Base-by-base conservation (phyloP, 2,329 filamentous ascomycete genomes). In the Bipolaris bicolor region DNA sequence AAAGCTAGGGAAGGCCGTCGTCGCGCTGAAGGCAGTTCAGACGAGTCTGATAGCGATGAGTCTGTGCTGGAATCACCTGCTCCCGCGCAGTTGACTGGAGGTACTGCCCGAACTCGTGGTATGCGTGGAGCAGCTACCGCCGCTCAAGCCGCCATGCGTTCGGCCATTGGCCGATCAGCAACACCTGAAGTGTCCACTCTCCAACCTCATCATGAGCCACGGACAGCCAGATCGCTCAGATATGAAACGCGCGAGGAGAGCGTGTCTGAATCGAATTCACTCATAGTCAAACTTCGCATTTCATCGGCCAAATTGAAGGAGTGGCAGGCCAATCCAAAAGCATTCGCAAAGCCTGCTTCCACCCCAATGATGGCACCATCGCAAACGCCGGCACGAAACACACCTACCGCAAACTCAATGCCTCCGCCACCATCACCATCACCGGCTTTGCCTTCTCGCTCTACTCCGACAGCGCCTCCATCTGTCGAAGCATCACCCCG, bases 11-110 rank as follows among this genome's bases (percentile, higher is more conserved):
- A 77, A 51, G 71, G 79, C 49, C 86, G 90, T 50, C 84, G 88
- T 18, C 88, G 67, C 72, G 83, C 61, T 76, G 86, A 88, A 62
- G 90, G 91, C 56, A 91, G 95, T 54, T 96, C 92, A 0, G 94
- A 97, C 52, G 94, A 95, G 1, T 91, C 94, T 47, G 92, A 97
- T 26, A 96, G 91, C 72, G 94, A 97, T 55, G 91, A 96, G 57
- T 96, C 92, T 0, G 87, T 84, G 1, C 87, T 90, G 16, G 93
- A 96, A 58, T 97, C 93, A n/a, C 92, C 92, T 2, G 90, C 90
- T 37, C 79, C 80, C 36, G 87, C 89, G 6, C 86, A 90, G 62
- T 79, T 92, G 44, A 82, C 86, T 34, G 82, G 82, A 63, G 92
- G 91, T 44, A 97, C 93, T 1, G 89, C 92, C 36, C 86, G 94